Conservation (phyloP, 2,329 filamentous ascomycete species). For the Calonectria hawksworthii region DNA sequence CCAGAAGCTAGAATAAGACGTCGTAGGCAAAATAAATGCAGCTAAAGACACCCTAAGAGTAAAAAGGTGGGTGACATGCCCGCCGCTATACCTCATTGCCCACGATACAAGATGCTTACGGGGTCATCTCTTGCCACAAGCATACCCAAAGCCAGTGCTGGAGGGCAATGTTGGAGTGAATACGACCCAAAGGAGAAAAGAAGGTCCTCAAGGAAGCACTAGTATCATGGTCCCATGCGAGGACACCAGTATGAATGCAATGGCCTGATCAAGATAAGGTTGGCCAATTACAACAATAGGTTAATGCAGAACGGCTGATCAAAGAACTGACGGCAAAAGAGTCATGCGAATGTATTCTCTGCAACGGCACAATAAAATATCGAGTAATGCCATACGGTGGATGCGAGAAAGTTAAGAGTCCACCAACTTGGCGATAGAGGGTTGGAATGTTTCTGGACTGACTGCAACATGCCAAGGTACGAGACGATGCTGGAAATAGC, state of each 20-base stretch:
- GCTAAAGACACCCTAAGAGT: rapidly evolving
- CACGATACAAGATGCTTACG: not conserved
- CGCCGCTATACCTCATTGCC: not conserved
- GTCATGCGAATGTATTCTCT: not conserved
- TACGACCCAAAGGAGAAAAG: not conserved
- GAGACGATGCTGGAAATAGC: not conserved
- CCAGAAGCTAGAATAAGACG: not conserved
- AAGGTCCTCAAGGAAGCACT: not conserved
- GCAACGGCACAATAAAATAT: not conserved
- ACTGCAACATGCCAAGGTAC: not conserved
- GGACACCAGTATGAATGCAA: not conserved
- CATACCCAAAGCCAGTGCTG: not conserved
- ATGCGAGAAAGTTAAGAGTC: not conserved
- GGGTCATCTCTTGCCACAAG: not conserved
- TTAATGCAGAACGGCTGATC: not conserved
- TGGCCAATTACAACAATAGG: not conserved
- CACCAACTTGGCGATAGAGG: not conserved
- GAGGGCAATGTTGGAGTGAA: not conserved
- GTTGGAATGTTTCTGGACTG: not conserved
- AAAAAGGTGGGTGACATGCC: not conserved
- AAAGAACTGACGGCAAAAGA: not conserved
- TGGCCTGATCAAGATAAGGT: not conserved
- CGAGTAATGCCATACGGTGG: not conserved
- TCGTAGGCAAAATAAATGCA: not conserved
- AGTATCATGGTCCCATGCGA: not conserved